phyloP scores from a whole-genome alignment of 169 alveolate genomes.

The Cryptosporidium muris region DNA sequence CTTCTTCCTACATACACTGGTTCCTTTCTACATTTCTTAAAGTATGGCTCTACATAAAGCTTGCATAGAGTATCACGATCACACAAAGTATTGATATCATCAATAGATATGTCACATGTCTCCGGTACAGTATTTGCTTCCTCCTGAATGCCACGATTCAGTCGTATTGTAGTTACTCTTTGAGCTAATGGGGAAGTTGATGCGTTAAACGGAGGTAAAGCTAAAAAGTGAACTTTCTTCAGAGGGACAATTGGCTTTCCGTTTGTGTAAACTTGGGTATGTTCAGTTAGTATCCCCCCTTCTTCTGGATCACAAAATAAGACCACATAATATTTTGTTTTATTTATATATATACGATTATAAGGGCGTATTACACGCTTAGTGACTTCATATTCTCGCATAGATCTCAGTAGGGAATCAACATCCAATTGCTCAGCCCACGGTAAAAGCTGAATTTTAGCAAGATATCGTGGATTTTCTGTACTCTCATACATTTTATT shows the following conservation, averaged over 20 bases:
- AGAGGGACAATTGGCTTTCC: slow-evolving; percentile 52
- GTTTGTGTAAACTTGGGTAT: slow-evolving; percentile 59
- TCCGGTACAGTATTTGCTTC: slow-evolving; percentile 1
- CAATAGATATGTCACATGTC: slow-evolving; percentile 4
- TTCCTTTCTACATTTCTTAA: slow-evolving; percentile 34
- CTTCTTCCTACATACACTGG: slow-evolving; percentile 66
- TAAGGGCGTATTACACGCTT: slow-evolving; percentile 18
- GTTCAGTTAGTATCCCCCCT: slow-evolving; percentile 52
- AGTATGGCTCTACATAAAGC: slow-evolving; percentile 56
- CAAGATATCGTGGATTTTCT: slow-evolving; percentile 1
- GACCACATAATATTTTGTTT: slow-evolving; percentile 31
- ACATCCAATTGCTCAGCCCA: slow-evolving; percentile 44
- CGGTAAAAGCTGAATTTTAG: slow-evolving; percentile 56
- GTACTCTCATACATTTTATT: slow-evolving; percentile 34
- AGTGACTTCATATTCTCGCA: slow-evolving; percentile 15
- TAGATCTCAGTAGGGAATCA: slow-evolving; percentile 27
- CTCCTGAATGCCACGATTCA: slow-evolving; percentile 21
- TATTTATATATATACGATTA: slow-evolving; percentile 47
- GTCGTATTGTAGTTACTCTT: slow-evolving; percentile 49
- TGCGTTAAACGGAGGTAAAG: slow-evolving; percentile 69
- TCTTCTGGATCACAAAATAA: slow-evolving; percentile 49
- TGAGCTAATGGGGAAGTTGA: slow-evolving; percentile 60
- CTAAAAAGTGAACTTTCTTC: slow-evolving; percentile 37
- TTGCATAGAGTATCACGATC: slow-evolving; percentile 30
- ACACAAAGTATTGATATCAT: slow-evolving; percentile 39